Evolutionary conservation across 2,329 filamentous ascomycete species (phyloP), one percentile per base, ranked within the genome.

Genomic region (Ramularia endophylla): DNA sequence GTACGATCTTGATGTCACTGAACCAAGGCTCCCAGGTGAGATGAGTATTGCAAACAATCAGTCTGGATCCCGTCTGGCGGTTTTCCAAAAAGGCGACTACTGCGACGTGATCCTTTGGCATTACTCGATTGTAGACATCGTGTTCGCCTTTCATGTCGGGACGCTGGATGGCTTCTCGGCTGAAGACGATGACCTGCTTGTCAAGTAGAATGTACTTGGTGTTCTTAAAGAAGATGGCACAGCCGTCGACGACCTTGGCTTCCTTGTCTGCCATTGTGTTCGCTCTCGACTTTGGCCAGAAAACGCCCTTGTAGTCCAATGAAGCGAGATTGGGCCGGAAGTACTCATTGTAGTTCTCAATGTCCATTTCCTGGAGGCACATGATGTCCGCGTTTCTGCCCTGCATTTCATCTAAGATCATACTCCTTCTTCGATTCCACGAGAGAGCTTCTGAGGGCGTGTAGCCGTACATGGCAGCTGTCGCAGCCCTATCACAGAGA

Each of bases 61-160:
- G 71, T 42, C 92, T 82, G 11, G 87, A 82, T n/a, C 92, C 92
- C 0, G 90, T 95, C 46, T 78, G 71, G 27, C 90, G 80, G 57
- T 94, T 95, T 65, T 98, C 92, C 48, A 98, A 79, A 70, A 97
- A 94, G 41, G 85, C 81, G 35, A 95, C 79, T 35, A 95, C 83
- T 12, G 85, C 92, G 64, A 98, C 95, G 62, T 97, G 90, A 72
- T 98, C 92, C 67, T 92, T 87, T 47, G 90, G 89, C 92, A 95
- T 97, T 46, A 98, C 85, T 19, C 92, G 85, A 64, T 98, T 98
- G 75, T 95, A 97, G 43, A 97, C 90, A 58, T 98, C 92, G 60
- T 94, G 87, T 58, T 94, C 87, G 42, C 89, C 87, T 69, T 97
- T 97, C 80, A 95, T 95, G 62, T 97, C 92, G 2, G 89, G 87